Percentiles rank a stretch among this genome's conserved stretches.
These are phyloP conservation scores for Cantharellus anzutake DNA, from an alignment of 768 basidiomycete genomes.

Conservation along the genomic window DNA sequence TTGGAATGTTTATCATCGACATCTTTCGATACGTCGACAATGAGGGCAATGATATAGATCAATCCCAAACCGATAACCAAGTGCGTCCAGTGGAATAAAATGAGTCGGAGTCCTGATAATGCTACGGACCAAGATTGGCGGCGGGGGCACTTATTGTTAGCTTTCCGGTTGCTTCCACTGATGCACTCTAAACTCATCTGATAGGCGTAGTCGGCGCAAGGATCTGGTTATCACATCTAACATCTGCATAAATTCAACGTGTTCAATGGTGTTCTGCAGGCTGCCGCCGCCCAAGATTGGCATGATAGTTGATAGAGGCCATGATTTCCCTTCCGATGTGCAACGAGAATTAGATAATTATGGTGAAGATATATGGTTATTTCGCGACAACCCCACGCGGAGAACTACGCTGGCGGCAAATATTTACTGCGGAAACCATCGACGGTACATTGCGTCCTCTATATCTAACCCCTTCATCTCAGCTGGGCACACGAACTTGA, in stretches of 20 bases:
- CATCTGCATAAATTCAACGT: not conserved
- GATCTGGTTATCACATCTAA: conserved; percentile 36
- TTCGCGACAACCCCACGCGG: conserved; percentile 34
- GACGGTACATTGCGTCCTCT: conserved; percentile 32
- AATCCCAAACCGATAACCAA: conserved; percentile 10
- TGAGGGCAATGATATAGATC: conserved; percentile 32
- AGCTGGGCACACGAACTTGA: not conserved
- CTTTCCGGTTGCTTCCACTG: not conserved
- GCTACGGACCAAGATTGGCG: conserved; percentile 43
- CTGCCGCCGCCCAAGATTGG: conserved; percentile 43
- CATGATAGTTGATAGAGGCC: conserved; percentile 70
- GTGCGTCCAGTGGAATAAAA: not conserved
- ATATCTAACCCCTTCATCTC: not conserved
- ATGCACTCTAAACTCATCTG: not conserved
- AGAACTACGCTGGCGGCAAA: conserved; percentile 60
- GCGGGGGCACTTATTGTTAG: conserved; percentile 42
- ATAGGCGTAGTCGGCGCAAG: conserved; percentile 54
- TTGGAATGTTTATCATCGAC: conserved; percentile 87
- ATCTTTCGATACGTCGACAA: conserved; percentile 45
- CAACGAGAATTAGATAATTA: conserved; percentile 36
- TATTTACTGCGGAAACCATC: conserved; percentile 48
- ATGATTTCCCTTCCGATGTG: conserved; percentile 48
- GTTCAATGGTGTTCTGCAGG: conserved; percentile 23
- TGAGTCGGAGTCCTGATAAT: not conserved
- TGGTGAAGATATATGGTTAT: conserved; percentile 62